These are phyloP conservation scores for Rhodotorula babjevae DNA, from an alignment of 768 basidiomycete genomes.

Conservation along the genomic window DNA sequence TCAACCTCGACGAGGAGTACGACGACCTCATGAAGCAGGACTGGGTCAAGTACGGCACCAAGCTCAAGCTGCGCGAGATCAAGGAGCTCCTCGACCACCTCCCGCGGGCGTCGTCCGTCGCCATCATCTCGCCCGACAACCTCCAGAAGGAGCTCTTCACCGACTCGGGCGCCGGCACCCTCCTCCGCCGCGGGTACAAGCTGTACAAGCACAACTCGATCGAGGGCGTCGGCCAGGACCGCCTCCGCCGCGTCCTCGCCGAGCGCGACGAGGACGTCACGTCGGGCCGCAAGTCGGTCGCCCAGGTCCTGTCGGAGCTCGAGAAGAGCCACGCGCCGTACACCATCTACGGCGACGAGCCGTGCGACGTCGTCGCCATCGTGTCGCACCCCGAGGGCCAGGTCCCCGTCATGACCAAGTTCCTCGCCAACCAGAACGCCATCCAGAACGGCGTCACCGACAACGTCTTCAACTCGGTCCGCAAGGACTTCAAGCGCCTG, in stretches of 20 bases:
- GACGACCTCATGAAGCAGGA: conserved; percentile 93
- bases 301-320: conserved; percentile 75
- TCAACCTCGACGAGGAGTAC: conserved; percentile 99
- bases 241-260: conserved; percentile 88
- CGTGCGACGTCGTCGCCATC: conserved; percentile 88
- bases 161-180: conserved; percentile 93
- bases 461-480: conserved; percentile 95
- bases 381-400: conserved; percentile 87
- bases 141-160: conserved; percentile 99
- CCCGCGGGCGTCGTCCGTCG: conserved; percentile 94
- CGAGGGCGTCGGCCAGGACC: conserved; percentile 81
- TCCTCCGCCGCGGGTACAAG: conserved; percentile 97
- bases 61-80: conserved; percentile 97
- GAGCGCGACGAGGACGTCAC: conserved; percentile 92
- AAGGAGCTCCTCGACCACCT: conserved; percentile 98
- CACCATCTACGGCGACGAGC: conserved; percentile 98
- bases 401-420: conserved; percentile 83
- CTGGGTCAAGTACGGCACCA: conserved; percentile 99
- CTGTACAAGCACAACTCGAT: conserved; percentile 82
- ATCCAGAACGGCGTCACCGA: conserved; percentile 91
- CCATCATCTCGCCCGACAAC: conserved; percentile 86
- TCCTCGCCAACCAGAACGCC: conserved; percentile 79
- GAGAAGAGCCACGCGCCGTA: conserved; percentile 64
- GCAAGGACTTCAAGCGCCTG: conserved; percentile 83
- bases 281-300: conserved; percentile 73